Evolutionary conservation across 805 yeast species (phyloP).

Genomic region (Wickerhamiella cacticola): DNA sequence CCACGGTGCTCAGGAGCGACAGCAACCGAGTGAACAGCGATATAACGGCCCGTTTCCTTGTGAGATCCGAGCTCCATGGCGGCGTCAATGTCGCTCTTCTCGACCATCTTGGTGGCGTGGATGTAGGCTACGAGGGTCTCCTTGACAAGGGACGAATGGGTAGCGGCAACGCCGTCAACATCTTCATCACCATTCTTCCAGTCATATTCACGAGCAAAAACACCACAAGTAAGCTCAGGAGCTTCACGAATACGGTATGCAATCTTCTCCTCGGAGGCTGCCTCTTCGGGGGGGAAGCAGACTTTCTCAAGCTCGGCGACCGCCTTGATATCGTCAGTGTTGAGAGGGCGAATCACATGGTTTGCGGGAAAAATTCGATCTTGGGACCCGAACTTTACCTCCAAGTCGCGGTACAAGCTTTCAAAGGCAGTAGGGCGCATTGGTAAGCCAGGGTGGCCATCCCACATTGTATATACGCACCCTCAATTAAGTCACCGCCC

Average conservation of each 20-base stretch:
- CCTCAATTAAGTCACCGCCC: too few species aligned
- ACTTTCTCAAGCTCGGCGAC: conserved; percentile 47
- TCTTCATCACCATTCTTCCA: conserved; percentile 22
- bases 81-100: conserved; percentile 39
- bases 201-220: conserved; percentile 41
- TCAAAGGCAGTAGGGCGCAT: conserved; percentile 25
- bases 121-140: conserved; percentile 72
- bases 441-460: conserved; percentile 4
- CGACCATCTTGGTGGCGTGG: conserved; percentile 55
- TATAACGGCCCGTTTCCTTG: conserved; percentile 54
- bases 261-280: conserved; percentile 52
- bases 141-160: conserved; percentile 23
- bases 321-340: conserved; percentile 57
- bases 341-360: conserved; percentile 62
- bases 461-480: neutral
- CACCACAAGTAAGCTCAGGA: conserved; percentile 84
- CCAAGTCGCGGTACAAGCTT: conserved; percentile 22
- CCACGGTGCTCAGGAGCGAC: conserved; percentile 70
- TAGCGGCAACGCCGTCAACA: conserved; percentile 25
- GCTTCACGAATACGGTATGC: conserved; percentile 63
- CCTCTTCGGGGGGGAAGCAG: conserved; percentile 61
- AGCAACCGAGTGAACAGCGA: conserved; percentile 75
- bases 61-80: conserved; percentile 55
- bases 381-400: conserved; percentile 18
- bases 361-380: conserved; percentile 38